Evolutionary conservation across 202 grass and related monocot species (phyloP).

Genomic region (Carex sylvatica): DNA sequence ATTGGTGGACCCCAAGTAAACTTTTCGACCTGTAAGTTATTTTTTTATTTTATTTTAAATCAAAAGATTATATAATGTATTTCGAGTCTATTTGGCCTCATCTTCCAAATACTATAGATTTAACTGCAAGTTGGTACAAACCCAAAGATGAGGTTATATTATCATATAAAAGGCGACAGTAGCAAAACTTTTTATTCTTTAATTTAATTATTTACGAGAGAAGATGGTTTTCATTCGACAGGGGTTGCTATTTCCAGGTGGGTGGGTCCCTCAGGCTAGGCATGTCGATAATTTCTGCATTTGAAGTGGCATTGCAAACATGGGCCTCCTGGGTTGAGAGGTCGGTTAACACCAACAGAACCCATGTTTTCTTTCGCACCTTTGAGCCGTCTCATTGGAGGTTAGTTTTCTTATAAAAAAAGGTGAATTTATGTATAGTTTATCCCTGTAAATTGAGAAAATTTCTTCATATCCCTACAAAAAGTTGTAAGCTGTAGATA

Average conservation of each 20-base stretch:
- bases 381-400: slow-evolving; percentile 98
- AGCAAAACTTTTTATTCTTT: background rate
- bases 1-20: slow-evolving; percentile 97
- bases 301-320: slow-evolving; percentile 82
- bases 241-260: slow-evolving; percentile 96
- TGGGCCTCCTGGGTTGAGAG: slow-evolving; percentile 86
- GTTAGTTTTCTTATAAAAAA: slow-evolving; percentile 31
- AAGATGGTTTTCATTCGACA: slow-evolving; percentile 34
- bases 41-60: background rate
- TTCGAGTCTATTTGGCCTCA: background rate
- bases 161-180: background rate
- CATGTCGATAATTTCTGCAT: slow-evolving; percentile 76
- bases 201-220: slow-evolving; percentile 15
- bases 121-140: background rate
- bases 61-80: background rate
- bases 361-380: slow-evolving; percentile 81
- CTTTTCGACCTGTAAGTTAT: slow-evolving; percentile 92
- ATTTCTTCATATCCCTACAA: background rate
- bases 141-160: background rate
- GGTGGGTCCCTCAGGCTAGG: slow-evolving; percentile 76
- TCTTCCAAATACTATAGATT: background rate
- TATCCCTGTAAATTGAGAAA: background rate
- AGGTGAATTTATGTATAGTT: background rate
- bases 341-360: slow-evolving; percentile 61
- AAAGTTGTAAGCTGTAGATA: background rate